phyloP scores from a whole-genome alignment of 176 grass and related monocot species.

The Dendrocalamus sinicus region DNA sequence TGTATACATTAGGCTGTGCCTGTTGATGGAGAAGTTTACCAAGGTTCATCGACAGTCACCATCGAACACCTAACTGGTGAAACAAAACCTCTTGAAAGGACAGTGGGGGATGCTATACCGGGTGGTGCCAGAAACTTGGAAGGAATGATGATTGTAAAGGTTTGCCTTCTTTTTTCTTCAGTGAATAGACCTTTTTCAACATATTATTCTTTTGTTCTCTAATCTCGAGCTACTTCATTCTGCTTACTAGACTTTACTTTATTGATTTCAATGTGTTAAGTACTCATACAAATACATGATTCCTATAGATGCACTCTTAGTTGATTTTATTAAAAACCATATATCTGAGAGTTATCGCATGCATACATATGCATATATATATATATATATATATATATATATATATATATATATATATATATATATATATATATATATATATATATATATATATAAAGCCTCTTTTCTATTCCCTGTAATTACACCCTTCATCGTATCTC shows the following conservation, averaged over 20 bases:
- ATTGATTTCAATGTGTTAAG: neutral
- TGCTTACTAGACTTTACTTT: neutral
- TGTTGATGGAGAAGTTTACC: slow-evolving; percentile 97
- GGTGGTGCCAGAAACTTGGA: slow-evolving; percentile 95
- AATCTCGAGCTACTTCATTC: neutral
- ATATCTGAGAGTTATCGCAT: neutral
- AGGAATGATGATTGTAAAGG: slow-evolving; percentile 99
- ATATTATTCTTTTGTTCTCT: neutral
- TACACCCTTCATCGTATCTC: too few relatives aligned
- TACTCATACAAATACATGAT: neutral
- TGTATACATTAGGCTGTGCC: slow-evolving; percentile 86
- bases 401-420: too few relatives aligned
- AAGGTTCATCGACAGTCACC: slow-evolving; percentile 93
- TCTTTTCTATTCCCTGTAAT: too few relatives aligned
- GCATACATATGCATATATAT: too few relatives aligned
- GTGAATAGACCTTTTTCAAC: neutral
- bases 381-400: too few relatives aligned
- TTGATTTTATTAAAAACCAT: neutral
- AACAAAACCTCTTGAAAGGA: slow-evolving; percentile 89
- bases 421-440: too few relatives aligned
- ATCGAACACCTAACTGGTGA: slow-evolving; percentile 96
- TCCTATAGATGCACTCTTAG: slow-evolving; percentile 3
- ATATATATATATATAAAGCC: too few relatives aligned
- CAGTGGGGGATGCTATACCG: slow-evolving; percentile 84
- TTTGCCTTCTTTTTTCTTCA: slow-evolving; percentile 49